phyloP scores from a whole-genome alignment of 345 rosid genomes.

The Aquilaria sinensis region DNA sequence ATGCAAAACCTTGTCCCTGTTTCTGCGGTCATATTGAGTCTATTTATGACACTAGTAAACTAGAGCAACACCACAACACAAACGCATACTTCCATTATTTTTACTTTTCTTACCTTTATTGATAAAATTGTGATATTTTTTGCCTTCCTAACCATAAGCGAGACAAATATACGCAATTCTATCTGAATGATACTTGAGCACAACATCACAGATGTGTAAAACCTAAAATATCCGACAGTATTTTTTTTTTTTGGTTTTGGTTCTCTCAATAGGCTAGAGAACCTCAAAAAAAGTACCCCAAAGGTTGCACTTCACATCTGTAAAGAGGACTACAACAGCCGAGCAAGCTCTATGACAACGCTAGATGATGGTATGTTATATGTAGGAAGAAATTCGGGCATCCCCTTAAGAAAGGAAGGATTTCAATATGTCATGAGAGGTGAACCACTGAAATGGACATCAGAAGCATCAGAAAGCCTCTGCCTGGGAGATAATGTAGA shows the following conservation, averaged over 20 bases:
- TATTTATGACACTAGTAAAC: too few species aligned
- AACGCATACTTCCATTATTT: too few species aligned
- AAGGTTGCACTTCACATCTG: conserved; percentile 9
- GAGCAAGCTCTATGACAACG: conserved; percentile 5
- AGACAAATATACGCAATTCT: too few species aligned
- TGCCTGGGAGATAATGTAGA: conserved; percentile 72
- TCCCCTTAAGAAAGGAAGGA: background rate
- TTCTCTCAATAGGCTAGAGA: conserved; percentile 5
- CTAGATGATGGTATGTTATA: conserved; percentile 9
- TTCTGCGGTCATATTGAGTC: too few species aligned
- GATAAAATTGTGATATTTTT: too few species aligned
- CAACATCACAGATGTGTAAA: background rate
- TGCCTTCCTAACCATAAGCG: too few species aligned
- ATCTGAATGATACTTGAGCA: too few species aligned
- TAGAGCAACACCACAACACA: too few species aligned
- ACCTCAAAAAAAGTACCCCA: background rate
- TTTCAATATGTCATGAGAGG: conserved; percentile 79
- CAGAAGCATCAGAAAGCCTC: conserved; percentile 80
- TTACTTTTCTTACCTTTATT: too few species aligned
- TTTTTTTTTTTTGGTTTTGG: background rate
- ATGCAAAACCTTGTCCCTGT: background rate
- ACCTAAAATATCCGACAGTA: background rate
- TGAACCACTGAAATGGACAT: conserved; percentile 87
- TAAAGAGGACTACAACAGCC: conserved; percentile 10
- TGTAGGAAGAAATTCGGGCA: background rate